phyloP scores from a whole-genome alignment of 768 basidiomycete genomes.

The Termitomyces sp. region DNA sequence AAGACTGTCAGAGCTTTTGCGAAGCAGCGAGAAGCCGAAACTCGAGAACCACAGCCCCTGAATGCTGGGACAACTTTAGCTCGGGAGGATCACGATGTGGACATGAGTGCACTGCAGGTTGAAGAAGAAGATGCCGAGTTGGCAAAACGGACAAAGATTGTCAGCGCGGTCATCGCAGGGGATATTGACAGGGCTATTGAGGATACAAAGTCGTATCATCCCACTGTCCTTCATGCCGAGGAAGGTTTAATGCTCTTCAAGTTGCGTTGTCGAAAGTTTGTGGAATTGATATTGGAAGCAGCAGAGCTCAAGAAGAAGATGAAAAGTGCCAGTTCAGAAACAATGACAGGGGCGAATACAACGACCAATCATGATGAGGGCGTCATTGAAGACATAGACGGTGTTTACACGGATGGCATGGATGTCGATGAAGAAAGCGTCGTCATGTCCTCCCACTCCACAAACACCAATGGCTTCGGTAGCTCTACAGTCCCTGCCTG shows the following conservation, averaged over 20 bases:
- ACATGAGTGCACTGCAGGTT: constrained; percentile 33
- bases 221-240: constrained; percentile 60
- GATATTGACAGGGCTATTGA: constrained; percentile 65
- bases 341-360: background rate
- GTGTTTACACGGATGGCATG: constrained; percentile 35
- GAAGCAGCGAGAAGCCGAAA: constrained; percentile 27
- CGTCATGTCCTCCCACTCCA: constrained; percentile 9
- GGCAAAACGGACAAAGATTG: constrained; percentile 62
- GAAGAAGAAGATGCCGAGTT: constrained; percentile 28
- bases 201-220: constrained; percentile 50
- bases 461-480: constrained; percentile 22
- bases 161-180: constrained; percentile 61
- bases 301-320: constrained; percentile 63
- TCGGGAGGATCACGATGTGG: constrained; percentile 30
- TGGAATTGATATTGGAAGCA: constrained; percentile 73
- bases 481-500: constrained; percentile 14
- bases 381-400: constrained; percentile 34
- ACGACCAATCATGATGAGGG: constrained; percentile 21
- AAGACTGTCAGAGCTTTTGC: constrained; percentile 66
- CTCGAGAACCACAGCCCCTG: constrained; percentile 10
- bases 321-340: constrained; percentile 17
- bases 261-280: constrained; percentile 78
- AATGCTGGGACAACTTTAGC: constrained; percentile 4
- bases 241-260: constrained; percentile 74
- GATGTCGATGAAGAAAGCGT: constrained; percentile 45